Evolutionary conservation across 345 rosid genomes (phyloP).

Genomic region (Citrus trifoliata): DNA sequence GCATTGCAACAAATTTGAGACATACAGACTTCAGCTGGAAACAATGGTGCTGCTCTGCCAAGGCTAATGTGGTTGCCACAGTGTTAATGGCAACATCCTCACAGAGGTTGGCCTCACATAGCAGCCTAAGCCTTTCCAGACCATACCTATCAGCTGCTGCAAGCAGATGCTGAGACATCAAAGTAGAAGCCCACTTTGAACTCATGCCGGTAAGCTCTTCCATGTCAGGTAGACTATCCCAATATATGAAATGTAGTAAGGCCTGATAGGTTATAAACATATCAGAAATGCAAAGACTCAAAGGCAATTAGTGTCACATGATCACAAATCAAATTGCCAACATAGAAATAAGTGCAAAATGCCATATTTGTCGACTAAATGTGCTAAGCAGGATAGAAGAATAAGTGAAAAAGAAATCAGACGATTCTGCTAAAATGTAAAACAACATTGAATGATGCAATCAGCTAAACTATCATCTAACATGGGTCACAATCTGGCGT

Average conservation of each 20-base stretch:
- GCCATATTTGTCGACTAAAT: not conserved
- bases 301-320: not conserved
- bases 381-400: not conserved
- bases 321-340: not conserved
- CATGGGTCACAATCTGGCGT: not conserved
- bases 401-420: not conserved
- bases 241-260: conserved; percentile 58
- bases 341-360: not conserved
- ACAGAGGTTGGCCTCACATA: conserved; percentile 54
- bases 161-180: conserved; percentile 70
- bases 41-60: conserved; percentile 75
- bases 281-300: not conserved
- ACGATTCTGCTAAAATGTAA: not conserved
- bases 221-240: conserved; percentile 57
- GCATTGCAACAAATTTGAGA: conserved; percentile 56
- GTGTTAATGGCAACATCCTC: conserved; percentile 58
- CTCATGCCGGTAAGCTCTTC: conserved; percentile 58
- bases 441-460: not conserved
- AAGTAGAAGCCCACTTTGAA: conserved; percentile 57
- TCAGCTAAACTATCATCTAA: not conserved
- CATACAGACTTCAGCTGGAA: conserved; percentile 59
- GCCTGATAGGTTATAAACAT: conserved; percentile 37
- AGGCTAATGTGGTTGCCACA: conserved; percentile 61
- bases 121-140: conserved; percentile 50
- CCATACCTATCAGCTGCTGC: conserved; percentile 73